Conservation (phyloP, 2,329 filamentous ascomycete genomes). For the Blastomyces silverae region DNA sequence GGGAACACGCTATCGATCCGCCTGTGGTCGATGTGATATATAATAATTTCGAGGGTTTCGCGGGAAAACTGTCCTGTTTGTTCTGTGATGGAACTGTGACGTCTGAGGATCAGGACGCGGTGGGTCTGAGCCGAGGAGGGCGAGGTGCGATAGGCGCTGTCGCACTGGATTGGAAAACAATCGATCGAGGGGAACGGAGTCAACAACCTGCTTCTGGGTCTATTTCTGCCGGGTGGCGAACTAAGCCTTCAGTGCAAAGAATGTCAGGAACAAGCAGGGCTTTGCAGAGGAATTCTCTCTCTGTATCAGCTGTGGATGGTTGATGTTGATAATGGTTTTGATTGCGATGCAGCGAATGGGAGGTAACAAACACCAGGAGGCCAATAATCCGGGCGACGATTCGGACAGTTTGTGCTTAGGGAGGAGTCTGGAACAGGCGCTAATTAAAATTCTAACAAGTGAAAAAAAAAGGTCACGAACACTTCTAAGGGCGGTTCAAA, state of each 20-base stretch:
- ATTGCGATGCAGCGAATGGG: neutral
- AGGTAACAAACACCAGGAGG: too few relatives aligned
- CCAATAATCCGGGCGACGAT: slow-evolving; percentile 3
- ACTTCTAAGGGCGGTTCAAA: neutral
- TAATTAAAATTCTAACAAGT: neutral
- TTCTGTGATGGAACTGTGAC: neutral
- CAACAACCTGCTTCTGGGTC: neutral
- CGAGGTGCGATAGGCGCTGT: neutral
- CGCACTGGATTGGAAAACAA: neutral
- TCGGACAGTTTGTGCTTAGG: neutral
- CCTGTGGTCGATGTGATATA: neutral
- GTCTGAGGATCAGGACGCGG: neutral
- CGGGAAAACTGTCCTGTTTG: neutral
- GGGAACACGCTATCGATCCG: neutral
- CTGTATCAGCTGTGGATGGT: neutral
- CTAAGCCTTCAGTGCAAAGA: neutral
- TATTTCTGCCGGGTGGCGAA: neutral
- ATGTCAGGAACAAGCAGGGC: neutral
- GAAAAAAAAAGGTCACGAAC: neutral
- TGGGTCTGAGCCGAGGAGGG: neutral
- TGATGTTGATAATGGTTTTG: neutral
- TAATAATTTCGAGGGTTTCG: neutral
- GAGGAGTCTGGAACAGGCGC: slow-evolving; percentile 3
- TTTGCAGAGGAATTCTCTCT: neutral
- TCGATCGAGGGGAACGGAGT: neutral